phyloP scores from a whole-genome alignment of 352 stramenopile species.

The Pythium plurisporium region DNA sequence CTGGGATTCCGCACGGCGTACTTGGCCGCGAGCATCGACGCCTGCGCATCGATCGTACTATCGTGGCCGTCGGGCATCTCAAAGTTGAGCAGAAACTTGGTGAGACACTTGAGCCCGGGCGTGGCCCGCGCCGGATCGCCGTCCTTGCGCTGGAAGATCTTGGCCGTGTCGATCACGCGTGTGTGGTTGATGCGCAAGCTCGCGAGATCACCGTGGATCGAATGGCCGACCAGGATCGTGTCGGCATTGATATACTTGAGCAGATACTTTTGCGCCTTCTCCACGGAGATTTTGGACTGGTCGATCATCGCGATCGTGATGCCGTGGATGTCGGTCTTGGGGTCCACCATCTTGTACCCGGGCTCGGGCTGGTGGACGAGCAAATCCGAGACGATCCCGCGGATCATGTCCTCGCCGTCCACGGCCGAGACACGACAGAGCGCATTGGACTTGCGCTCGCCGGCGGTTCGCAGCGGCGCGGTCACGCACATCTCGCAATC shows the following conservation, averaged over 20 bases:
- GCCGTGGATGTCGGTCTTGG: slow-evolving; percentile 85
- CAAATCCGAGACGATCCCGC: slow-evolving; percentile 67
- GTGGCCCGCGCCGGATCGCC: slow-evolving; percentile 32
- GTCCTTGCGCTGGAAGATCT: slow-evolving; percentile 69
- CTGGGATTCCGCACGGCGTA: slow-evolving; percentile 53
- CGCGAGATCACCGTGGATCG: slow-evolving; percentile 68
- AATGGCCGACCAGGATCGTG: slow-evolving; percentile 83
- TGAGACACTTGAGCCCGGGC: slow-evolving; percentile 69
- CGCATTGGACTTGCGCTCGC: slow-evolving; percentile 43
- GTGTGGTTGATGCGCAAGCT: slow-evolving; percentile 70
- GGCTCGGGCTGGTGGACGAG: slow-evolving; percentile 78
- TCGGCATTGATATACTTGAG: slow-evolving; percentile 81
- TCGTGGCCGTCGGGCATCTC: slow-evolving; percentile 85
- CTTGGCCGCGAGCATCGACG: slow-evolving; percentile 83
- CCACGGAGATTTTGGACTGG: slow-evolving; percentile 67
- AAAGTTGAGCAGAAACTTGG: slow-evolving; percentile 75
- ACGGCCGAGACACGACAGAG: slow-evolving; percentile 80
- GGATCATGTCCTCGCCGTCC: slow-evolving; percentile 72
- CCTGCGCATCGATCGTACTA: slow-evolving; percentile 82
- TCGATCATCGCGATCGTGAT: slow-evolving; percentile 69
- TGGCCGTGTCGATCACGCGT: slow-evolving; percentile 78
- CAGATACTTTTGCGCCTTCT: slow-evolving; percentile 74
- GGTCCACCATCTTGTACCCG: slow-evolving; percentile 52
- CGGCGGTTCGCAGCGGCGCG: slow-evolving; percentile 13
- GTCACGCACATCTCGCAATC: slow-evolving; percentile 89